phyloP scores from a whole-genome alignment of 345 rosid genomes.

The Turnera subulata region DNA sequence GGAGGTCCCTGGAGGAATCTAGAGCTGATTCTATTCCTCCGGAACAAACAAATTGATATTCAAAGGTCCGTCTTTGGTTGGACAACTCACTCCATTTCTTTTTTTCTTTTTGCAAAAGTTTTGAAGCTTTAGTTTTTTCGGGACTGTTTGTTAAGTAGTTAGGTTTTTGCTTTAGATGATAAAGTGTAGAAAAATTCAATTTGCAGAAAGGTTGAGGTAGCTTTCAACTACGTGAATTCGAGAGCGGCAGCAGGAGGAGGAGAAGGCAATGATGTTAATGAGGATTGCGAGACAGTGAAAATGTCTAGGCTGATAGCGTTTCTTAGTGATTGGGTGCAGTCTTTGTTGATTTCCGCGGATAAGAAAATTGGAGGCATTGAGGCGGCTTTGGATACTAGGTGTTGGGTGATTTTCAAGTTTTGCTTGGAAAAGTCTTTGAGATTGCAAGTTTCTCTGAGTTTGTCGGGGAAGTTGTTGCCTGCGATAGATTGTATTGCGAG shows the following conservation, averaged over 20 bases:
- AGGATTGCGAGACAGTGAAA: constrained; percentile 55
- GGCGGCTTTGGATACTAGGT: constrained; percentile 60
- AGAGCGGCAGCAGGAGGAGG: constrained; percentile 29
- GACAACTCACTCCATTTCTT: background rate
- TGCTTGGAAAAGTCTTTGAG: constrained; percentile 59
- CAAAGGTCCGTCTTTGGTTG: constrained; percentile 46
- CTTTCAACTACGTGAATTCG: constrained; percentile 41
- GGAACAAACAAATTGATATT: constrained; percentile 39
- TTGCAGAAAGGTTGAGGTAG: constrained; percentile 79
- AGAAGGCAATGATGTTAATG: constrained; percentile 28
- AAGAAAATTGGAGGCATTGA: constrained; percentile 34
- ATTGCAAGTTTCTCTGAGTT: constrained; percentile 49
- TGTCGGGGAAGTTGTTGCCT: constrained; percentile 51
- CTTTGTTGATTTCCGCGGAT: constrained; percentile 44
- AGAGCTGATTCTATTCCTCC: constrained; percentile 54
- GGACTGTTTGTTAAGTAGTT: background rate
- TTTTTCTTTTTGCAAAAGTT: background rate
- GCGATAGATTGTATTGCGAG: constrained; percentile 44
- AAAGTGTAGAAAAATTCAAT: constrained; percentile 3
- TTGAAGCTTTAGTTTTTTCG: background rate
- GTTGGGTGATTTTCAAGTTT: constrained; percentile 74
- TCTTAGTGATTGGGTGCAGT: constrained; percentile 76
- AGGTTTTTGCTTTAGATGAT: constrained; percentile 7
- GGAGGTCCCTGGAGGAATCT: constrained; percentile 70
- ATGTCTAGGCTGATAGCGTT: constrained; percentile 49